Conservation (phyloP, 2,329 filamentous ascomycete genomes). For the Pseudogymnoascus sp. region DNA sequence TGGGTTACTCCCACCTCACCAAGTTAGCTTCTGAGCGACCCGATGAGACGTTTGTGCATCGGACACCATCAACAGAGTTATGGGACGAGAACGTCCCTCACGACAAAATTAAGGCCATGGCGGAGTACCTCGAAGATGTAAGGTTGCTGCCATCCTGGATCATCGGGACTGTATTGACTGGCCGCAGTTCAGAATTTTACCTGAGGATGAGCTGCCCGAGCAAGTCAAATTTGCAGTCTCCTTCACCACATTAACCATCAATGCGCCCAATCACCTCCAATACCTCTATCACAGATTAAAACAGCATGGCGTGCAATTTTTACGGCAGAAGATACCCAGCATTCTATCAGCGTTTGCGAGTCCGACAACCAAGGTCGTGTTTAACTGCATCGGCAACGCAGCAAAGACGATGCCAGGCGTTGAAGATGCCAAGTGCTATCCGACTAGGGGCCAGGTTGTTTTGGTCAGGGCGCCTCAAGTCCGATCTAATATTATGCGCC, state of each 20-base stretch:
- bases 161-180: neutral
- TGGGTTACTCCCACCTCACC: constrained; percentile 34
- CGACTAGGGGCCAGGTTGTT: constrained; percentile 25
- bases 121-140: constrained; percentile 36
- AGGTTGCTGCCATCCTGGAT: constrained; percentile 3
- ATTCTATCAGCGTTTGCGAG: constrained; percentile 25
- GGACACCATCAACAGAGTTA: constrained; percentile 35
- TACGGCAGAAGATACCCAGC: constrained; percentile 25
- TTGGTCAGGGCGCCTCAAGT: constrained; percentile 33
- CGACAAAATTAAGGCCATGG: constrained; percentile 36
- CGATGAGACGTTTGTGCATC: constrained; percentile 30
- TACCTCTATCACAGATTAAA: constrained; percentile 27
- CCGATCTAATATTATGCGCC: constrained; percentile 33
- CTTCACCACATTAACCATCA: constrained; percentile 33
- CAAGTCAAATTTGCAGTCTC: constrained; percentile 31
- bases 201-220: constrained; percentile 25
- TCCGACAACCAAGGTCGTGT: constrained; percentile 9
- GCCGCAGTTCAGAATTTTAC: constrained; percentile 28
- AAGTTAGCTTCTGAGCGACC: constrained; percentile 28
- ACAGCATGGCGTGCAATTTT: constrained; percentile 30
- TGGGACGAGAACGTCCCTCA: constrained; percentile 35
- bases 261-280: constrained; percentile 33
- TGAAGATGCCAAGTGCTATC: constrained; percentile 18
- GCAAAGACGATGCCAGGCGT: constrained; percentile 15
- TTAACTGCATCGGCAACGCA: constrained; percentile 17